These are phyloP conservation scores for Cutaneotrichosporon dermatis DNA, from an alignment of 1,284 basidiomycete species.

Conservation along the genomic window DNA sequence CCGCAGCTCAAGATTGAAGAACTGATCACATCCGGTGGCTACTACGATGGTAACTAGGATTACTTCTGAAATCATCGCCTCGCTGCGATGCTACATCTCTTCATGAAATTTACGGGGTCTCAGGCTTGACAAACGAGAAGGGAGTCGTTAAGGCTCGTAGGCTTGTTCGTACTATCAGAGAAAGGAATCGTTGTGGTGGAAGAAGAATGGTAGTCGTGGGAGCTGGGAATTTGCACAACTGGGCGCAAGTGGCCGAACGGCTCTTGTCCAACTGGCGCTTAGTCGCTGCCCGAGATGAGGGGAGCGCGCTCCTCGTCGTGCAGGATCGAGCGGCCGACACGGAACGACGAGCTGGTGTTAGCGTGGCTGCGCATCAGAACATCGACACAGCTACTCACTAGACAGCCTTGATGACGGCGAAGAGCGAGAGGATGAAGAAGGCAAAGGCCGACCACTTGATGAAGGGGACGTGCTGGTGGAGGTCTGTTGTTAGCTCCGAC, in stretches of 20 bases:
- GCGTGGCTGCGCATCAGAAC: background rate
- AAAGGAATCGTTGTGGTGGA: too few relatives aligned
- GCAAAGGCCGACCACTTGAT: constrained; percentile 83
- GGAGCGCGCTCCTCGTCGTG: constrained; percentile 83
- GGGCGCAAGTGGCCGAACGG: too few relatives aligned
- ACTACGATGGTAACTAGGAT: background rate
- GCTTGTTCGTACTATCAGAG: background rate
- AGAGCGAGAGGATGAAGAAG: constrained; percentile 76
- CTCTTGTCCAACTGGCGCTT: too few relatives aligned
- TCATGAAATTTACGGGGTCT: too few relatives aligned
- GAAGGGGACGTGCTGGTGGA: constrained; percentile 60
- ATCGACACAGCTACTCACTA: constrained; percentile 31
- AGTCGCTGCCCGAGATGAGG: constrained; percentile 47
- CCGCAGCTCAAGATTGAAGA: constrained; percentile 12
- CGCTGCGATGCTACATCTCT: background rate
- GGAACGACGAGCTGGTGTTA: constrained; percentile 38
- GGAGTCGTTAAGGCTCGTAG: background rate
- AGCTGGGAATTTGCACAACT: too few relatives aligned
- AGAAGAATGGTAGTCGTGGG: too few relatives aligned
- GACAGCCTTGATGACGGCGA: constrained; percentile 69
- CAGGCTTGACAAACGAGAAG: background rate
- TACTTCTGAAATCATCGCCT: background rate
- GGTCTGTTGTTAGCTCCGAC: constrained; percentile 48
- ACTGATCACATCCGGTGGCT: background rate
- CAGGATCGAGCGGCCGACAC: constrained; percentile 53